Percentiles rank a stretch among this genome's conserved stretches.
Conservation (phyloP, 2,329 filamentous ascomycete genomes). For the Triangularia verruculosa region DNA sequence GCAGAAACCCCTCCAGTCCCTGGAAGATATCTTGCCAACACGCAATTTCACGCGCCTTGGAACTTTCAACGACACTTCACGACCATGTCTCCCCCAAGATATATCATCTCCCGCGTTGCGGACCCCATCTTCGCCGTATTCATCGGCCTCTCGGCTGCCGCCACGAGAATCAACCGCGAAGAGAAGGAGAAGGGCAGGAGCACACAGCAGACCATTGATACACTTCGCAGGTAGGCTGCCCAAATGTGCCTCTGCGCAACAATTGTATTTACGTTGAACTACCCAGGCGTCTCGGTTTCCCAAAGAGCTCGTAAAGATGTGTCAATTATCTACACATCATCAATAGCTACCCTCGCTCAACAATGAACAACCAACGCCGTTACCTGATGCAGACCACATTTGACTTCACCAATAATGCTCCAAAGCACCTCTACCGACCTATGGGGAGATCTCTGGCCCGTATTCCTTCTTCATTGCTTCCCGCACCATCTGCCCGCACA, state of each 20-base stretch:
- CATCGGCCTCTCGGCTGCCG: constrained; percentile 55
- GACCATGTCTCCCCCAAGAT: constrained; percentile 52
- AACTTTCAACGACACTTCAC: background rate
- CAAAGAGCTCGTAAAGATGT: constrained; percentile 17
- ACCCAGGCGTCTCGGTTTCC: constrained; percentile 22
- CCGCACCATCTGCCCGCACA: constrained; percentile 66
- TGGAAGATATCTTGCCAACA: background rate
- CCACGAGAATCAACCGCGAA: constrained; percentile 57
- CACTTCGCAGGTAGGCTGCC: constrained; percentile 43
- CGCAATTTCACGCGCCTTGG: background rate
- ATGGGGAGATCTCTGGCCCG: constrained; percentile 38
- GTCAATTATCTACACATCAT: background rate
- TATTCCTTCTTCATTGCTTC: constrained; percentile 70
- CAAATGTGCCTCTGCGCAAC: background rate
- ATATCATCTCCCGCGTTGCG: constrained; percentile 58
- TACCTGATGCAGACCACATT: constrained; percentile 5
- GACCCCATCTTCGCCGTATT: constrained; percentile 58
- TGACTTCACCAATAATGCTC: background rate
- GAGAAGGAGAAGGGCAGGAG: constrained; percentile 56
- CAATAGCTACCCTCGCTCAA: background rate
- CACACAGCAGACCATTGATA: constrained; percentile 48
- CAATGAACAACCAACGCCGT: background rate
- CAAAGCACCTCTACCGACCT: background rate
- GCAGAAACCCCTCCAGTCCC: background rate
- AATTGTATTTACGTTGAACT: constrained; percentile 2